Percentiles rank a stretch among this genome's conserved stretches.
Conservation (phyloP, 2,329 filamentous ascomycete genomes). For the Trichophyton simii region DNA sequence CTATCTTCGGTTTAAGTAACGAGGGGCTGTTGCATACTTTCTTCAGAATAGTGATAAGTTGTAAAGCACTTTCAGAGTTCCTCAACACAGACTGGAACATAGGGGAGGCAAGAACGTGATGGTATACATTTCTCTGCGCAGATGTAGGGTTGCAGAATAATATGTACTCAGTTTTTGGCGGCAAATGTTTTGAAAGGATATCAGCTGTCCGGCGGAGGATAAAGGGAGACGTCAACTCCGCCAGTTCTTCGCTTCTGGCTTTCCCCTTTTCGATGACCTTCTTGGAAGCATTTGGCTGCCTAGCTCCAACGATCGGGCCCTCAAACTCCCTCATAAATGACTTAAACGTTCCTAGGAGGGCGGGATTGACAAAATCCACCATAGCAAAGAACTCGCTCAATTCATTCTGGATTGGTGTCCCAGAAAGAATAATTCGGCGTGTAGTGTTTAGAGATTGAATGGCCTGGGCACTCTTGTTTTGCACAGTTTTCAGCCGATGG, state of each 20-base stretch:
- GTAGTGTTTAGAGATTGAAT: conserved; percentile 52
- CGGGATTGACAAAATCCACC: conserved; percentile 58
- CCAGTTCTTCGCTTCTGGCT: conserved; percentile 48
- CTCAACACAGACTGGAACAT: conserved; percentile 51
- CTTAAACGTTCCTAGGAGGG: conserved; percentile 48
- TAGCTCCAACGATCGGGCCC: conserved; percentile 49
- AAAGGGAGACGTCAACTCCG: conserved; percentile 49
- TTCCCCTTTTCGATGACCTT: conserved; percentile 53
- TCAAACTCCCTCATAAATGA: conserved; percentile 55
- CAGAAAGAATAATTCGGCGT: conserved; percentile 50
- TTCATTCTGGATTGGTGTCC: conserved; percentile 58
- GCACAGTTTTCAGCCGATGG: conserved; percentile 54
- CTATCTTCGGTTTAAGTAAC: conserved; percentile 42
- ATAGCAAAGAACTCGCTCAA: conserved; percentile 55
- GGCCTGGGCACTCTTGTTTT: conserved; percentile 55
- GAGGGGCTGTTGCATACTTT: conserved; percentile 62
- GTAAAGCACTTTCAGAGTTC: conserved; percentile 49
- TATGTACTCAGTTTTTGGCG: conserved; percentile 55
- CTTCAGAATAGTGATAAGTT: conserved; percentile 60
- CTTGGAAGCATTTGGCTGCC: conserved; percentile 49
- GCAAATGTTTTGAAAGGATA: conserved; percentile 53
- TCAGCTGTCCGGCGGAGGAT: conserved; percentile 55
- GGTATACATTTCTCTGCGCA: conserved; percentile 49
- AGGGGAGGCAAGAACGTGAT: conserved; percentile 51
- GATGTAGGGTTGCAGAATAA: conserved; percentile 52